phyloP scores from a whole-genome alignment of 2,329 filamentous ascomycete species.

The Aspergillus sp. region DNA sequence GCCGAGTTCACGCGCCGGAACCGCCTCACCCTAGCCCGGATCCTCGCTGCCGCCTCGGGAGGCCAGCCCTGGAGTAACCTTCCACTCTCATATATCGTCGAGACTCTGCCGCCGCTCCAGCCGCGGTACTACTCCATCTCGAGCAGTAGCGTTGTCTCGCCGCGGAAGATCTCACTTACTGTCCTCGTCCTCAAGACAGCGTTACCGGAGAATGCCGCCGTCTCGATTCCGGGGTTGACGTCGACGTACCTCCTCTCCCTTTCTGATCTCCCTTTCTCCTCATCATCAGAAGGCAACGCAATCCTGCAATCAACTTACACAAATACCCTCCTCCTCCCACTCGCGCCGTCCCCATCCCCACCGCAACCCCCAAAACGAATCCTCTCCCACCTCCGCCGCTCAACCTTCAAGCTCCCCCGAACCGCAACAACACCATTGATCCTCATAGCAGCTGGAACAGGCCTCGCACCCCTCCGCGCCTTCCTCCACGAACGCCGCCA shows the following conservation, averaged over 20 bases:
- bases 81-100: conserved; percentile 86
- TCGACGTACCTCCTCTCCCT: conserved; percentile 87
- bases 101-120: conserved; percentile 84
- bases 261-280: conserved; percentile 20
- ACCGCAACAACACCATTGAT: conserved; percentile 51
- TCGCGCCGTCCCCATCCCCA: conserved; percentile 75
- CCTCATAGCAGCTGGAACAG: conserved; percentile 58
- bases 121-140: conserved; percentile 97
- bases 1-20: conserved; percentile 73
- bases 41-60: conserved; percentile 23
- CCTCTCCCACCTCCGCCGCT: conserved; percentile 88
- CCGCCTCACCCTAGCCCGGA: conserved; percentile 66
- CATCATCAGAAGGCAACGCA: not conserved
- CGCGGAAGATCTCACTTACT: conserved; percentile 67
- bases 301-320: conserved; percentile 6
- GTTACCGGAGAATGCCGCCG: conserved; percentile 69
- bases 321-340: conserved; percentile 68
- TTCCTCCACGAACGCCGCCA: conserved; percentile 49
- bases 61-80: conserved; percentile 68
- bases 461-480: conserved; percentile 53
- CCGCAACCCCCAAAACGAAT: conserved; percentile 55
- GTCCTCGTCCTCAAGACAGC: conserved; percentile 81
- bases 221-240: conserved; percentile 82
- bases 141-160: conserved; percentile 61
- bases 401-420: conserved; percentile 88